Percentiles rank a stretch among this genome's conserved stretches.
Conservation (phyloP, 495 filamentous ascomycete genomes). For the Hamigera avellanea region DNA sequence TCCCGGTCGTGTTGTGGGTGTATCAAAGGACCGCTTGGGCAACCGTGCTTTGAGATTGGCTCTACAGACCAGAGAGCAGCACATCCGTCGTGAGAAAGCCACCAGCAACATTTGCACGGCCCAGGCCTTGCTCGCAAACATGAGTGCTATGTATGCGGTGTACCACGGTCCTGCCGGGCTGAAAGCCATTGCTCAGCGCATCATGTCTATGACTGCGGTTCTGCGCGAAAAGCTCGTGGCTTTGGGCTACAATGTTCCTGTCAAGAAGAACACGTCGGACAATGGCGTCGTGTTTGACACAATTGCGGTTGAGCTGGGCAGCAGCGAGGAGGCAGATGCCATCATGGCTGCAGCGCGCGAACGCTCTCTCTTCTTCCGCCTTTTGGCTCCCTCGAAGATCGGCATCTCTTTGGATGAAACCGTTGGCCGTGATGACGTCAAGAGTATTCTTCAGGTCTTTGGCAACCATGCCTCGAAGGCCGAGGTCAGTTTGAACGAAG, state of each 20-base stretch:
- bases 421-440: slow-evolving; percentile 46
- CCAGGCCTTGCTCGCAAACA: slow-evolving; percentile 90
- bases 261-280: slow-evolving; percentile 38
- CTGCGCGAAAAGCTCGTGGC: slow-evolving; percentile 54
- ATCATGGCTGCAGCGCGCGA: slow-evolving; percentile 36
- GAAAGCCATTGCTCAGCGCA: slow-evolving; percentile 70
- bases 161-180: slow-evolving; percentile 89
- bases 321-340: slow-evolving; percentile 38
- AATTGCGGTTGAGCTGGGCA: slow-evolving; percentile 50
- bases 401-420: slow-evolving; percentile 69
- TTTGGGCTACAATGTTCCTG: slow-evolving; percentile 54
- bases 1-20: slow-evolving; percentile 81
- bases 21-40: slow-evolving; percentile 86
- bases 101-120: slow-evolving; percentile 99
- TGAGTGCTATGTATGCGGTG: slow-evolving; percentile 95
- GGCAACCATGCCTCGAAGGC: slow-evolving; percentile 25
- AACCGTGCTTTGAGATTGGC: slow-evolving; percentile 78
- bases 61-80: slow-evolving; percentile 91
- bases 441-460: slow-evolving; percentile 49
- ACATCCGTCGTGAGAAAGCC: slow-evolving; percentile 95
- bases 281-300: slow-evolving; percentile 68
- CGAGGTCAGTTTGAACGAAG: slow-evolving; percentile 29
- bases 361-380: slow-evolving; percentile 51
- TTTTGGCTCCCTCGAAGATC: slow-evolving; percentile 46
- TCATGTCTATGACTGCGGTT: slow-evolving; percentile 57